Conservation (phyloP, 148 eudicot genomes). For the Spergularia marina region DNA sequence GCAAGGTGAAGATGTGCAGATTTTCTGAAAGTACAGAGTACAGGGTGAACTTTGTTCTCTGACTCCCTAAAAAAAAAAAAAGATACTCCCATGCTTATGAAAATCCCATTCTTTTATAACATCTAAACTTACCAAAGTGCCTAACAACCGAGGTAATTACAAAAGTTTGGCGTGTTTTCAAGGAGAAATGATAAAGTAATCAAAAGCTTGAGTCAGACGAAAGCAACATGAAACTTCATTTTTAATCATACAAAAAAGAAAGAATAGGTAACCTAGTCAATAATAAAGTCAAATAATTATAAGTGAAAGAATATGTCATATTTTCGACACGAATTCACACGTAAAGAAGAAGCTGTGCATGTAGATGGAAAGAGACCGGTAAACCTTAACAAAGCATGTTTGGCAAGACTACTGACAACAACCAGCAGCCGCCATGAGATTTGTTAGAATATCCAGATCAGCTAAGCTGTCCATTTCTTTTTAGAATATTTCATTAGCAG, state of each 20-base stretch:
- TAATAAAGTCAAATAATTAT: background rate
- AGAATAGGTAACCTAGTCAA: background rate
- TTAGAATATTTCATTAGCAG: background rate
- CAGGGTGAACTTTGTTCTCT: no score
- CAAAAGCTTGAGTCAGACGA: constrained; percentile 1
- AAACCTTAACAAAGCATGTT: background rate
- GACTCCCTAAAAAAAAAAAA: no score
- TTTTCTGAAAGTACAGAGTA: background rate
- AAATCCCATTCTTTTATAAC: background rate
- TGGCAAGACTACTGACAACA: constrained; percentile 1
- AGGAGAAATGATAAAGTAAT: background rate
- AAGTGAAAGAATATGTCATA: background rate
- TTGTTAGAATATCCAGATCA: constrained; percentile 9
- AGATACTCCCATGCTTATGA: no score
- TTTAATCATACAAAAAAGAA: background rate
- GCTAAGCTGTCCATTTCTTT: background rate
- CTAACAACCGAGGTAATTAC: background rate
- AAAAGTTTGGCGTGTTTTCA: constrained; percentile 1
- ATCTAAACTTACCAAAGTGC: background rate
- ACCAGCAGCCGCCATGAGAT: background rate
- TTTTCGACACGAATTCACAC: constrained; percentile 8
- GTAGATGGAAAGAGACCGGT: constrained; percentile 5
- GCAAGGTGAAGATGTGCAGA: background rate
- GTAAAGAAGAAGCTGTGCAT: background rate
- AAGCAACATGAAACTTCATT: background rate